Evolutionary conservation across 2,329 filamentous ascomycete genomes (phyloP), one percentile per base, ranked within the genome.

Genomic region (Cyphellophora europaea): DNA sequence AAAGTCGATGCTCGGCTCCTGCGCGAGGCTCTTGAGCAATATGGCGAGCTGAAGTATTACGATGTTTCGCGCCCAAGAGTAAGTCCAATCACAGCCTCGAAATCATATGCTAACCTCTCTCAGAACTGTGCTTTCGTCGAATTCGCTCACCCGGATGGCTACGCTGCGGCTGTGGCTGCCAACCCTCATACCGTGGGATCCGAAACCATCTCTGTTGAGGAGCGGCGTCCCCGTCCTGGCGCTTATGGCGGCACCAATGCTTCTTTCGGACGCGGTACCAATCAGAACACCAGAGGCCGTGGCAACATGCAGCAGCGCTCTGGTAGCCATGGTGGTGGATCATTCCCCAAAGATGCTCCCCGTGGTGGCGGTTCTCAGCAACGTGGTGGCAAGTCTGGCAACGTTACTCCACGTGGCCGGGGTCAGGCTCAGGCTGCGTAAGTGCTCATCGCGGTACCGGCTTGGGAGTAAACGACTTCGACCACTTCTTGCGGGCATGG

Each of bases 61-160:
- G 75, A 79, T 52, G 69, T 79, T 48, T 76, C 69, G 55, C 71
- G 75, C 45, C 62, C 61, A 52, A 95, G 94, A 82, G 88, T 94
- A 69, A 52, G 65, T 49, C 27, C 8, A 36, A 27, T 16, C 16
- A 16, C 6, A 15, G 11, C 14, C 23, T 14, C 5, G 13, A 12
- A 14, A 27, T 12, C 8, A 12, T 6, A 4, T 37, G 35, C 45
- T 51, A 39, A 49, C 36, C 30, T 11, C 40, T 18, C 25, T 17
- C 55, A 93, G 89, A 95, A 91, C 71, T 95, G 87, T 54, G 91
- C 91, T 16, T 96, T 96, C 55, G 85, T 95, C 41, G 91, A 98
- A 59, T 98, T 91, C 61, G 82, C 79, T 54, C 82, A 80, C 30
- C 57, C 76, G 14, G 77, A 87, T 36, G 86, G 77, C 30, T 95